These are phyloP conservation scores for Tolypocladium ovalisporum DNA, from an alignment of 2,329 filamentous ascomycete genomes.

Conservation along the genomic window DNA sequence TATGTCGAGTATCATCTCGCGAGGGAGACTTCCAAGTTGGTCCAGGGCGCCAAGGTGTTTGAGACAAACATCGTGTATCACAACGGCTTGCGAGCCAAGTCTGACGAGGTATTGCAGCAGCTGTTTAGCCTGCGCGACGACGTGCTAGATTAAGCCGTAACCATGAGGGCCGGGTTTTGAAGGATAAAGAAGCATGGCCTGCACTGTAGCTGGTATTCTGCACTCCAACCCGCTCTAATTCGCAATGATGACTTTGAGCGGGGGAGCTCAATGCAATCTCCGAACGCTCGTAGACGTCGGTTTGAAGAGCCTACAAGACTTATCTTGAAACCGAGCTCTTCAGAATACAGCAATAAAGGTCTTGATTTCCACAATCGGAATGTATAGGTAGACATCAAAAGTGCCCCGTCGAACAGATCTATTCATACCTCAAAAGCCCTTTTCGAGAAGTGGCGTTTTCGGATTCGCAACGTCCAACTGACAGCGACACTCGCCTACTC, in stretches of 20 bases:
- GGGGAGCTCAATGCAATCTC: too few species aligned
- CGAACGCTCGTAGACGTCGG: not conserved
- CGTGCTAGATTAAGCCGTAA: constrained; percentile 36
- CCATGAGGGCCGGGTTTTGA: not conserved
- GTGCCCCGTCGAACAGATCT: not conserved
- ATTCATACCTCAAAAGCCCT: not conserved
- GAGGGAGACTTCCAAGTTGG: constrained; percentile 59
- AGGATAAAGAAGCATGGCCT: not conserved
- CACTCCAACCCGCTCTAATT: too few species aligned
- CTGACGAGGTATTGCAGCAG: constrained; percentile 65
- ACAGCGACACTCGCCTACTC: constrained; percentile 17
- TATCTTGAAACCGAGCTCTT: too few species aligned
- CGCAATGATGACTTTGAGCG: too few species aligned
- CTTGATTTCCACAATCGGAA: not conserved
- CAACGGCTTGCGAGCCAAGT: constrained; percentile 62
- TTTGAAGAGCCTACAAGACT: not conserved
- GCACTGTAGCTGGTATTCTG: too few species aligned
- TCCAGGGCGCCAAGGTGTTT: constrained; percentile 69
- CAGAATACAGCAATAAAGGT: not conserved
- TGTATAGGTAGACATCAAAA: not conserved
- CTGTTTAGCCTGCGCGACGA: constrained; percentile 70
- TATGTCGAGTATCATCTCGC: constrained; percentile 75
- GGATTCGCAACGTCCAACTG: not conserved
- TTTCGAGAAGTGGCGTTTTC: not conserved
- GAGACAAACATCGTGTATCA: constrained; percentile 85